Evolutionary conservation across 2,329 filamentous ascomycete genomes (phyloP).

Genomic region (Ophiostoma angusticollis): DNA sequence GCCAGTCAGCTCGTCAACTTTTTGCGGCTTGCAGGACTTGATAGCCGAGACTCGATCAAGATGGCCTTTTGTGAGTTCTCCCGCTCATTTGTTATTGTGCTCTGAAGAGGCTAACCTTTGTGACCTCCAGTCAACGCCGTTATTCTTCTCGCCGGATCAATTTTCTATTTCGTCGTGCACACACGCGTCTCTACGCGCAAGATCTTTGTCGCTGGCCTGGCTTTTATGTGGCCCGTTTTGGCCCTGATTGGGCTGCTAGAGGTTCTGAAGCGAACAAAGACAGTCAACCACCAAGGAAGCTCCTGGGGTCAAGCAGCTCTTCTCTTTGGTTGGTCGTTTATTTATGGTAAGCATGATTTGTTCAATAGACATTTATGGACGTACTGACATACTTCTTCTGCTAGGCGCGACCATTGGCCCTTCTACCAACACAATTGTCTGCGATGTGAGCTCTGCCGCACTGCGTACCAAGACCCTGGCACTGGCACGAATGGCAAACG

Average conservation of each 20-base stretch:
- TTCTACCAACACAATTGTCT: slow-evolving; percentile 14
- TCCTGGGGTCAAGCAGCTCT: slow-evolving; percentile 29
- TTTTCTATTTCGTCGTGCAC: slow-evolving; percentile 28
- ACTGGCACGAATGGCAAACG: slow-evolving; percentile 12
- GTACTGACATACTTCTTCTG: neutral
- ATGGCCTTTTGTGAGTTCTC: slow-evolving; percentile 19
- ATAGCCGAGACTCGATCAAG: slow-evolving; percentile 24
- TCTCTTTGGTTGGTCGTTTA: slow-evolving; percentile 29
- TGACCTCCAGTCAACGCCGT: slow-evolving; percentile 11
- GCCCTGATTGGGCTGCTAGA: slow-evolving; percentile 31
- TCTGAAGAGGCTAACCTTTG: neutral
- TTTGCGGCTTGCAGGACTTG: slow-evolving; percentile 22
- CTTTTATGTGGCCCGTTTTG: slow-evolving; percentile 22
- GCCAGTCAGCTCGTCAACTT: slow-evolving; percentile 21
- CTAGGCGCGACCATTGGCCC: slow-evolving; percentile 12
- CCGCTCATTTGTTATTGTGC: neutral
- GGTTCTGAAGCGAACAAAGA: slow-evolving; percentile 21
- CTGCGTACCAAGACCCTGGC: slow-evolving; percentile 15
- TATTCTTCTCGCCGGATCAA: slow-evolving; percentile 26
- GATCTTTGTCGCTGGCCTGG: slow-evolving; percentile 27
- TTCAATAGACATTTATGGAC: too few species aligned
- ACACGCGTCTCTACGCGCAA: slow-evolving; percentile 31
- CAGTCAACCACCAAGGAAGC: slow-evolving; percentile 16
- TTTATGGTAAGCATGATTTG: slow-evolving; percentile 8
- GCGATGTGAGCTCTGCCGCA: slow-evolving; percentile 10